These are phyloP conservation scores for Trametes versicolor DNA, from an alignment of 1,284 basidiomycete genomes.

Conservation along the genomic window DNA sequence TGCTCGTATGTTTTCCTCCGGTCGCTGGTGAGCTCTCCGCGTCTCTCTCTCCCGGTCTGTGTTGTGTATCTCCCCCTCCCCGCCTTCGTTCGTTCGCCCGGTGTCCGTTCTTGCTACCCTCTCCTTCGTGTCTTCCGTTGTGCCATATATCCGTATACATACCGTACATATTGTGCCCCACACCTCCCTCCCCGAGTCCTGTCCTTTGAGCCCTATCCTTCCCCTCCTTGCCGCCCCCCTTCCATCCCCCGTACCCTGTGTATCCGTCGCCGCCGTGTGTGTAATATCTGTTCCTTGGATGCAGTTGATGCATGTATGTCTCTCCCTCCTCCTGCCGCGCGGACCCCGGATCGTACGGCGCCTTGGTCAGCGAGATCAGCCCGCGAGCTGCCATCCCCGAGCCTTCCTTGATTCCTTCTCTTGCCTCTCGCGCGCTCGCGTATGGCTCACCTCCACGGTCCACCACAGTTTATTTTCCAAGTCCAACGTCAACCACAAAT, in stretches of 20 bases:
- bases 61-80: background rate
- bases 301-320: constrained; percentile 15
- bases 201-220: no score
- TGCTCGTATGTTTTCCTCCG: background rate
- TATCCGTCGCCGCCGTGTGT: constrained; percentile 6
- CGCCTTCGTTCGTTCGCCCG: background rate
- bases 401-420: constrained; percentile 1
- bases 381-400: background rate
- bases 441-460: background rate
- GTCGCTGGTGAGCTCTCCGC: background rate
- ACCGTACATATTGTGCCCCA: background rate
- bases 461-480: background rate
- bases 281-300: constrained; percentile 23
- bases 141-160: constrained; percentile 5
- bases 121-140: constrained; percentile 15
- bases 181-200: background rate
- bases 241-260: background rate
- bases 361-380: constrained; percentile 10
- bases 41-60: background rate
- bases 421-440: background rate
- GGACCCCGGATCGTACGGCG: constrained; percentile 8
- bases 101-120: constrained; percentile 14
- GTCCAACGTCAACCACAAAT: no score
- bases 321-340: background rate
- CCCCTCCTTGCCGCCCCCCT: background rate